A percentile compares a stretch with the other conserved stretches of the same genome.
phyloP scores from a whole-genome alignment of 352 stramenopile genomes.

The Elongisporangium undulatum region DNA sequence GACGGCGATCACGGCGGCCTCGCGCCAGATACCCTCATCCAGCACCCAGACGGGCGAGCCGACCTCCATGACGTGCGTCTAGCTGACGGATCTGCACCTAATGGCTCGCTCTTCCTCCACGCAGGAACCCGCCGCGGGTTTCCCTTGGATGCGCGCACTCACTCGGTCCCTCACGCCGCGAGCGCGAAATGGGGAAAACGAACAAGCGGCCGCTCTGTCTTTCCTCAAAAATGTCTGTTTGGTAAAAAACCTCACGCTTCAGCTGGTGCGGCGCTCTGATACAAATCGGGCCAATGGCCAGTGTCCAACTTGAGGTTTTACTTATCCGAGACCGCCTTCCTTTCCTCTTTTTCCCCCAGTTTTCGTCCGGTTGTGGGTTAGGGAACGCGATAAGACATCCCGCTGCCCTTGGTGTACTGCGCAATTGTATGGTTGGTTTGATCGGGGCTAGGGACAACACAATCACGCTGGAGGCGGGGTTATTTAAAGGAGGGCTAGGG shows the following conservation, averaged over 20 bases:
- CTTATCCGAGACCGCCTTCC: not conserved
- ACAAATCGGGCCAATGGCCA: not conserved
- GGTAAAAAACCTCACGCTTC: not conserved
- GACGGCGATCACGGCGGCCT: slow-evolving; percentile 53
- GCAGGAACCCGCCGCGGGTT: not conserved
- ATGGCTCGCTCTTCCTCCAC: not conserved
- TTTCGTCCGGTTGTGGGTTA: not conserved
- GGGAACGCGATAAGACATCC: not conserved
- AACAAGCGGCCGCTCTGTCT: not conserved
- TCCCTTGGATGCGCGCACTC: not conserved
- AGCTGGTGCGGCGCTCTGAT: not conserved
- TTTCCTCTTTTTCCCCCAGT: not conserved
- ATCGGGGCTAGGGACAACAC: not conserved
- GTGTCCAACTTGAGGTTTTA: not conserved
- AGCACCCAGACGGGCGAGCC: slow-evolving; percentile 76
- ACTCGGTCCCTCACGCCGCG: not conserved
- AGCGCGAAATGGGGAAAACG: not conserved
- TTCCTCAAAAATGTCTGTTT: not conserved
- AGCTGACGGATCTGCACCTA: not conserved
- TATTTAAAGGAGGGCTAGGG: not conserved
- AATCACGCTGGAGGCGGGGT: not conserved
- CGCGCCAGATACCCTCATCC: slow-evolving; percentile 62
- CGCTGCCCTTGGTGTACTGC: not conserved
- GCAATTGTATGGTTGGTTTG: not conserved
- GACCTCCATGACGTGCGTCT: slow-evolving; percentile 46